phyloP scores from a whole-genome alignment of 768 basidiomycete species.

The Hygrocybe punicea region DNA sequence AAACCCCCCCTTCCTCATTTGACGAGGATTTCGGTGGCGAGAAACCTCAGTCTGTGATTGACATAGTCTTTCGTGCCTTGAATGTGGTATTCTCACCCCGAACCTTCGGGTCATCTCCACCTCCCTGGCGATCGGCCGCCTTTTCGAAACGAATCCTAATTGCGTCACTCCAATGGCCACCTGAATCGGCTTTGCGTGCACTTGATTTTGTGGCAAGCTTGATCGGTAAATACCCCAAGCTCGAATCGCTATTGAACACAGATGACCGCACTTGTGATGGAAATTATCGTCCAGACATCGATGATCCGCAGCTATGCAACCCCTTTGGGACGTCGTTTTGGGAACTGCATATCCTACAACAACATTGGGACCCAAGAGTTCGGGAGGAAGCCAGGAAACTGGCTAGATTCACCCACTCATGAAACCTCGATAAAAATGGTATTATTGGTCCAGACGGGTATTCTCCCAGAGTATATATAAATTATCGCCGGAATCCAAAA shows the following conservation, averaged over 20 bases:
- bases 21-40: conserved; percentile 21
- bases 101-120: conserved; percentile 48
- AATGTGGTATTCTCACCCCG: conserved; percentile 77
- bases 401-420: conserved; percentile 42
- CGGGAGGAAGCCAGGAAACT: conserved; percentile 62
- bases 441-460: neutral
- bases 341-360: conserved; percentile 69
- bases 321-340: conserved; percentile 84
- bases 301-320: conserved; percentile 82
- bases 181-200: conserved; percentile 58
- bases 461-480: neutral
- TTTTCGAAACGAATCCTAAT: conserved; percentile 90
- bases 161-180: conserved; percentile 78
- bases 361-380: conserved; percentile 66
- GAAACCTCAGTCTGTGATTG: conserved; percentile 43
- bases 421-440: conserved; percentile 17
- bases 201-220: conserved; percentile 72
- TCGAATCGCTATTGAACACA: conserved; percentile 81
- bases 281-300: conserved; percentile 76
- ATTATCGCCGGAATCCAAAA: neutral
- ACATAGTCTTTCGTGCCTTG: conserved; percentile 85
- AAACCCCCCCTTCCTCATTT: conserved; percentile 43
- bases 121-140: conserved; percentile 78
- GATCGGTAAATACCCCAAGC: conserved; percentile 70
- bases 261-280: conserved; percentile 86